These are phyloP conservation scores for Glarea lozoyensis DNA, from an alignment of 495 filamentous ascomycete species.

Conservation along the genomic window DNA sequence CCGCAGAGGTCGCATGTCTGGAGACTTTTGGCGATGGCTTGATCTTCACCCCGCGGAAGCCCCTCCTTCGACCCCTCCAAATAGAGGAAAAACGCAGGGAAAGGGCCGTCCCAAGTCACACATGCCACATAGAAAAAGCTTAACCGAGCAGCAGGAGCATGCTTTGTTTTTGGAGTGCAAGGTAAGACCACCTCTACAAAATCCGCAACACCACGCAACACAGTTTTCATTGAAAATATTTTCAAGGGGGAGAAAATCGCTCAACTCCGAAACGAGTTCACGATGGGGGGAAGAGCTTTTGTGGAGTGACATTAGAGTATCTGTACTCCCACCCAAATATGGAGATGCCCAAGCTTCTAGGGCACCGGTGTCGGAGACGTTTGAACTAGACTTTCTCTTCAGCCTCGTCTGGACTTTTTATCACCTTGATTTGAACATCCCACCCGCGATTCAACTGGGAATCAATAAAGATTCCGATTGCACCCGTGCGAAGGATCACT, in stretches of 20 bases:
- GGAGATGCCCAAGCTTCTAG: not conserved
- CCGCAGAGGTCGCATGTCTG: not conserved
- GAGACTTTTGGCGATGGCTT: not conserved
- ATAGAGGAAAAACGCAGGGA: not conserved
- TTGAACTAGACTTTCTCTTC: not conserved
- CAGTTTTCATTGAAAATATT: slow-evolving; percentile 20
- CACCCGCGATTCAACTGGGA: too few relatives aligned
- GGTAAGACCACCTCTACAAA: too few relatives aligned
- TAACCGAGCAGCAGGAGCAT: not conserved
- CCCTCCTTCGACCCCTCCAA: not conserved
- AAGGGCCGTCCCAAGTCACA: too few relatives aligned
- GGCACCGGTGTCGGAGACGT: not conserved
- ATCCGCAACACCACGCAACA: not conserved
- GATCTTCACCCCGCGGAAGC: not conserved
- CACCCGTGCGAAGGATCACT: too few relatives aligned
- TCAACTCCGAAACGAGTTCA: not conserved
- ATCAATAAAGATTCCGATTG: too few relatives aligned
- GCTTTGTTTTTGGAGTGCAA: not conserved
- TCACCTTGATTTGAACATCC: not conserved
- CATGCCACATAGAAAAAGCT: not conserved
- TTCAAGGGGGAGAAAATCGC: slow-evolving; percentile 16
- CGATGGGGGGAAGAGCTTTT: not conserved
- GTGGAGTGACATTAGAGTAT: not conserved
- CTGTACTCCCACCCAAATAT: not conserved
- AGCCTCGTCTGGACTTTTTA: slow-evolving; percentile 1